Evolutionary conservation across 345 rosid genomes (phyloP), one percentile per base, ranked within the genome.

Genomic region (Citrus medica): DNA sequence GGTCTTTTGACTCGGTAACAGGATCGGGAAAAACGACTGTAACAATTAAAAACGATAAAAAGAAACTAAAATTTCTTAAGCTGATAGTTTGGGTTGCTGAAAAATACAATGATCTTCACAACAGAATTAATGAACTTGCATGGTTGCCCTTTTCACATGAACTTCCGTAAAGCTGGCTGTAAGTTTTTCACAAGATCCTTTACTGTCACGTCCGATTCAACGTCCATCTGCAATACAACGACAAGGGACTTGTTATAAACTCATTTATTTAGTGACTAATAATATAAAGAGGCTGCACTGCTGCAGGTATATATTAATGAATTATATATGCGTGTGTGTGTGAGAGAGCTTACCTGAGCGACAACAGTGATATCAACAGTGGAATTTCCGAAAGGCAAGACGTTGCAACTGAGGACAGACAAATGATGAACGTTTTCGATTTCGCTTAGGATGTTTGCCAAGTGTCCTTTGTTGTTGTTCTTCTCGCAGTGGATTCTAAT

Each of bases 401-500:
- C 80, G 8, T 73, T 81, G 75, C 85, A 89, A 59, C 87, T 85
- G 75, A 82, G 62, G 1, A 92, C 85, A 40, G 62, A 70, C 2
- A 94, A 79, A 33, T 84, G 84, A 63, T 87, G 84, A 13, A 46
- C 17, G 60, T 85, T 90, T 82, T 90, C 93, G 0, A 94, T 69
- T 77, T 85, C 85, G 27, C 66, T 73, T 5, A 93, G 55, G 72
- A 93, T 84, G 67, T 81, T 86, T 4, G 80, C 32, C 19, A 87
- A 25, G 78, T 81, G 73, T 3, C 87, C 88, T 80, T 84, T 86
- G 21, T 74, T 84, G 28, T 88, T 92, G 21, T 76, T 84, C 37
- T 88, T 92, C 83, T 89, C 90, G 61, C 92, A 89, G 8, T 87
- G 97, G 79, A 94, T 86, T 83, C 91, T 82, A 6, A 94, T 79